These are phyloP conservation scores for Lanmaoa rubissima DNA, from an alignment of 768 basidiomycete genomes.

Conservation along the genomic window DNA sequence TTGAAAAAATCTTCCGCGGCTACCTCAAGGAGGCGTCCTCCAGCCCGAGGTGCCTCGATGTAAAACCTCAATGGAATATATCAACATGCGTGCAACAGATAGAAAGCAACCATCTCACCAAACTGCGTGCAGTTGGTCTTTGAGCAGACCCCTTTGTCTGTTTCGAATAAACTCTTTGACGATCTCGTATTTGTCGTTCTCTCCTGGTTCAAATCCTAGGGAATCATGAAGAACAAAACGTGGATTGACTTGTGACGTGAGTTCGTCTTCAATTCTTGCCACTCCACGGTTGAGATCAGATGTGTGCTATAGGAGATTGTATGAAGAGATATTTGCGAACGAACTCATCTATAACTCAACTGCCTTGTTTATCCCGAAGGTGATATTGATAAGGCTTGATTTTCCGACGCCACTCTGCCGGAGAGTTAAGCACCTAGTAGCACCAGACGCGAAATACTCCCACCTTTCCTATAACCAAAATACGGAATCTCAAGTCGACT, in stretches of 20 bases:
- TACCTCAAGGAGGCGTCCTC: neutral
- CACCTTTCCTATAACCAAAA: neutral
- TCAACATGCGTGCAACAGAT: neutral
- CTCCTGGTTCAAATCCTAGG: constrained; percentile 3
- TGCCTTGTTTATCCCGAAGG: neutral
- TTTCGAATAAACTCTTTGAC: neutral
- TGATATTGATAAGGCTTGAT: neutral
- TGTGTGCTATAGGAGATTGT: neutral
- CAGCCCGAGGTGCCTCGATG: neutral
- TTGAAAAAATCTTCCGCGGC: neutral
- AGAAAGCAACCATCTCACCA: neutral
- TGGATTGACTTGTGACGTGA: neutral
- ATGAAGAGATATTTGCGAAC: neutral
- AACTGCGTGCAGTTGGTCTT: neutral
- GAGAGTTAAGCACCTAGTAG: neutral
- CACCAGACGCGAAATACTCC: neutral
- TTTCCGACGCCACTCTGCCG: neutral
- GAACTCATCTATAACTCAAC: neutral
- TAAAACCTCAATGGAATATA: neutral
- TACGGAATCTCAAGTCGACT: neutral
- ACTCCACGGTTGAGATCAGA: neutral
- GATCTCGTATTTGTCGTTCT: neutral
- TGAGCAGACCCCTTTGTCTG: neutral
- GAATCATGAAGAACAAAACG: neutral
- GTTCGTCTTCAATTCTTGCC: neutral